Evolutionary conservation across 306 rosid genomes (phyloP), one percentile per base, ranked within the genome.

Genomic region (Arachis stenosperma): DNA sequence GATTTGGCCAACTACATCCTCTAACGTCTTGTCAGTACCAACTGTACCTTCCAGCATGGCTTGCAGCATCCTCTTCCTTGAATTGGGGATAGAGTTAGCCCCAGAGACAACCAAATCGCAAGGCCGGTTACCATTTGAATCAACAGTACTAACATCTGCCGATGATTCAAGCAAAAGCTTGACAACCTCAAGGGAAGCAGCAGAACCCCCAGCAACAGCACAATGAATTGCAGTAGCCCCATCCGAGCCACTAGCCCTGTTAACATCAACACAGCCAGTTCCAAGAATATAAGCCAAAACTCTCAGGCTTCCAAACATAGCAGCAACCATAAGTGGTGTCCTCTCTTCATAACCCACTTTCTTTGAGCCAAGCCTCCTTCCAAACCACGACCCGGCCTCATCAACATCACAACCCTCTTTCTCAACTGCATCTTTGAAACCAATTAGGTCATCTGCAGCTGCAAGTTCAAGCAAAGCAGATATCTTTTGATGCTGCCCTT

Each of bases 221-320:
- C 96, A 89, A 79, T 92, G 98, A 65, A 92, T 96, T 36, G 96
- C 93, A 0, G 96, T 89, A 9, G 86, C 92, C 12, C 88, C 76
- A 75, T 88, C 98, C 0, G 89, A 81, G 27, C 86, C 79, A 29
- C 86, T 85, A 50, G 77, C 81, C 78, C 81, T 71, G 68, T 88
- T 89, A 60, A 92, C 89, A 83, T 92, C 89, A 5, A 78, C 89
- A n/a, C 63, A 7, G 41, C 86, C 87, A 0, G 75, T 78, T 39
- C 74, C 77, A 42, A 89, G 72, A 36, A 92, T 82, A 82, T 84
- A 90, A 3, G 50, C 66, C 7, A 69, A 39, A 9, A 92, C 92
- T 42, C 73, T 73, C 39, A 73, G 68, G 83, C 94, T 92, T 71
- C 96, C 96, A 47, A 83, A 92, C 91, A 86, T 85, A 43, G 94